phyloP scores from a whole-genome alignment of 805 yeast genomes.

The Peterozyma xylosa region DNA sequence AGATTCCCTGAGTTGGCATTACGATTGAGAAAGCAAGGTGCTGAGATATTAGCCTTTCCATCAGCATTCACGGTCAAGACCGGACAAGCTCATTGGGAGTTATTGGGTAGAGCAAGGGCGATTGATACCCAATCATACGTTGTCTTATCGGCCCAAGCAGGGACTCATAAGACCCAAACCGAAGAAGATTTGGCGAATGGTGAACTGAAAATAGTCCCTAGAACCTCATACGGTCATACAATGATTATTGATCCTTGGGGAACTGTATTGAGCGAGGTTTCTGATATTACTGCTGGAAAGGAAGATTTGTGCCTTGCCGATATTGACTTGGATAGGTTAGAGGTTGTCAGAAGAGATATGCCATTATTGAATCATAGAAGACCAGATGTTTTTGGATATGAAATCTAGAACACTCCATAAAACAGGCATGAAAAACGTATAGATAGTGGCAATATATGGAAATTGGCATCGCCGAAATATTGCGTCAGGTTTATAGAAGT shows the following conservation, averaged over 20 bases:
- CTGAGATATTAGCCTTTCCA: conserved; percentile 74
- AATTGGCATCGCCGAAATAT: too few species aligned
- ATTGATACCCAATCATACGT: conserved; percentile 84
- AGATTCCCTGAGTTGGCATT: conserved; percentile 80
- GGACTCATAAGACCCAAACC: conserved; percentile 53
- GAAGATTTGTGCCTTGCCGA: conserved; percentile 53
- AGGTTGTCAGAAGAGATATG: conserved; percentile 56
- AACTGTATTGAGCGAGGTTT: conserved; percentile 50
- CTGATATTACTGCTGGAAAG: conserved; percentile 29
- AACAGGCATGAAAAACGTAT: too few species aligned
- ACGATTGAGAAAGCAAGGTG: conserved; percentile 58
- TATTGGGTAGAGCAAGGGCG: conserved; percentile 76
- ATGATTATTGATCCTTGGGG: conserved; percentile 94
- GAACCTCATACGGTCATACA: conserved; percentile 84
- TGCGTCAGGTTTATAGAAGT: too few species aligned
- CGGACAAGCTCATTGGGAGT: conserved; percentile 87
- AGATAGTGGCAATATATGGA: too few species aligned
- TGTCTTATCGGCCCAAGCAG: conserved; percentile 84
- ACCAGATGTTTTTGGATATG: conserved; percentile 47
- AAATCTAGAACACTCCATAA: conserved; percentile 12
- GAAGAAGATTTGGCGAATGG: conserved; percentile 25
- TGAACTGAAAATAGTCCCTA: conserved; percentile 22
- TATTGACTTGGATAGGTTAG: conserved; percentile 44
- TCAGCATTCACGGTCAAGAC: conserved; percentile 91
- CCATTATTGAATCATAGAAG: conserved; percentile 74